phyloP scores from a whole-genome alignment of 208 protist genomes.

The Spongospora subterranea region DNA sequence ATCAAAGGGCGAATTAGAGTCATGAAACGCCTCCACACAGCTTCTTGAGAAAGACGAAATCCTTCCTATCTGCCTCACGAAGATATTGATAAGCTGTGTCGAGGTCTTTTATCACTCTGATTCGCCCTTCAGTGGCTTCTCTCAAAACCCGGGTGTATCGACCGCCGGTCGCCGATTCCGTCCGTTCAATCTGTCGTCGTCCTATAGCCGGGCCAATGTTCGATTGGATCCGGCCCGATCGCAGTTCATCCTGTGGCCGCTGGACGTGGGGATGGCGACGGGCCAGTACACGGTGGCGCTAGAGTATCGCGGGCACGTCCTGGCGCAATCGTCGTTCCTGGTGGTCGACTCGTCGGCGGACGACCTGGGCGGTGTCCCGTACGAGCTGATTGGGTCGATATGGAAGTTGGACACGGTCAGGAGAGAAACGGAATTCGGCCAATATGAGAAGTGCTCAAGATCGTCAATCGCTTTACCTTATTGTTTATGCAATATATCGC shows the following conservation, averaged over 20 bases:
- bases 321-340: neutral
- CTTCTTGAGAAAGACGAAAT: too few relatives aligned
- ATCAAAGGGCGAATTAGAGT: too few relatives aligned
- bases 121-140: too few relatives aligned
- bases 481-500: neutral
- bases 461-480: neutral
- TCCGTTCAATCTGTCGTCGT: neutral
- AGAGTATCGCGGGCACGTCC: neutral
- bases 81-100: too few relatives aligned
- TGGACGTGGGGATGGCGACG: too few relatives aligned
- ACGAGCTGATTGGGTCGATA: neutral
- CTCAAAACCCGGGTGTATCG: too few relatives aligned
- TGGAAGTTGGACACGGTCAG: slow-evolving; percentile 2
- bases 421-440: slow-evolving; percentile 30
- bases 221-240: too few relatives aligned
- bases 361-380: neutral
- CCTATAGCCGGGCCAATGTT: neutral
- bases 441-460: neutral
- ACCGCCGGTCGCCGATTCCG: neutral
- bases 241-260: too few relatives aligned
- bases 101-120: too few relatives aligned
- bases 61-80: too few relatives aligned
- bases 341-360: neutral
- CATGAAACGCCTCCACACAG: too few relatives aligned
- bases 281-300: too few relatives aligned